Conservation (phyloP, 2,329 filamentous ascomycete genomes). For the Ramularia collo-cygni region DNA sequence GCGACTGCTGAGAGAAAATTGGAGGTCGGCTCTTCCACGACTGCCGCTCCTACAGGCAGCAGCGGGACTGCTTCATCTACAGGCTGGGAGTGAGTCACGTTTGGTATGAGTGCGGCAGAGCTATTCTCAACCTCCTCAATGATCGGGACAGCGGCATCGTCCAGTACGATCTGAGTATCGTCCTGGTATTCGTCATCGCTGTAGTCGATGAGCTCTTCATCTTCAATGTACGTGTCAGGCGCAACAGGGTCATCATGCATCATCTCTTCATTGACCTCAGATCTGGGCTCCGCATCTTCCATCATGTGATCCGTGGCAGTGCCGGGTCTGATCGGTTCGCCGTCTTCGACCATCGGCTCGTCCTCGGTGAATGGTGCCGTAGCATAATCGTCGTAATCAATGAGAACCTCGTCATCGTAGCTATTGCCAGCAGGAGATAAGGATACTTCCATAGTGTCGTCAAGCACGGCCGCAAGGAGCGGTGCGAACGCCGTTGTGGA, state of each 20-base stretch:
- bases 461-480: slow-evolving; percentile 24
- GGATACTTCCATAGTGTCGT: slow-evolving; percentile 52
- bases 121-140: slow-evolving; percentile 3
- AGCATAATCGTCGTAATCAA: slow-evolving; percentile 50
- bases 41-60: slow-evolving; percentile 8
- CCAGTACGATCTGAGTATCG: slow-evolving; percentile 1
- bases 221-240: slow-evolving; percentile 7
- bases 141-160: slow-evolving; percentile 1
- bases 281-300: slow-evolving; percentile 23
- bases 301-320: slow-evolving; percentile 30
- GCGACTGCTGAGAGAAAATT: background rate
- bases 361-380: slow-evolving; percentile 37
- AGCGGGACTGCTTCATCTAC: slow-evolving; percentile 16
- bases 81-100: slow-evolving; percentile 1
- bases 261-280: slow-evolving; percentile 24
- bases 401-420: slow-evolving; percentile 48
- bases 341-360: slow-evolving; percentile 52
- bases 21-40: background rate
- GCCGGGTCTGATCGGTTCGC: slow-evolving; percentile 34
- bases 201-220: slow-evolving; percentile 35
- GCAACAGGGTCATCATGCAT: slow-evolving; percentile 24
- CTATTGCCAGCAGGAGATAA: slow-evolving; percentile 39
- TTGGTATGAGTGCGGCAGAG: slow-evolving; percentile 5
- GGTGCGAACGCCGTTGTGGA: slow-evolving; percentile 20
- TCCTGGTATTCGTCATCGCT: slow-evolving; percentile 26